These are phyloP conservation scores for Ophiostoma australiae DNA, from an alignment of 2,329 filamentous ascomycete species.

Conservation along the genomic window DNA sequence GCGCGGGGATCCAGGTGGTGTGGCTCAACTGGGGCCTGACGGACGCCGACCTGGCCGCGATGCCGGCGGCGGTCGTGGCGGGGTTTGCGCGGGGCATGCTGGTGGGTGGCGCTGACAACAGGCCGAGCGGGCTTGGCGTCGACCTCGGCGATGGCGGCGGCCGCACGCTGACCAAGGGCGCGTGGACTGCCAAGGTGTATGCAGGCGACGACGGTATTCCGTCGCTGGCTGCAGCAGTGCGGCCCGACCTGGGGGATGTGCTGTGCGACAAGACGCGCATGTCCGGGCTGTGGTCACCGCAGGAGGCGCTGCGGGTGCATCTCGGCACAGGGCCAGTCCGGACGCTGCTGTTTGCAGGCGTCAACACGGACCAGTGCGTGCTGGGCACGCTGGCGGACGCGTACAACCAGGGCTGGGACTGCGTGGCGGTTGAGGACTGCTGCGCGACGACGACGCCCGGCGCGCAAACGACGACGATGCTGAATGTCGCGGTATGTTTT, in stretches of 20 bases:
- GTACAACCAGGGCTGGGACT: constrained; percentile 52
- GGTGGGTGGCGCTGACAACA: not conserved
- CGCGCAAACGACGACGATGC: constrained; percentile 36
- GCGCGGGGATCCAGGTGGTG: constrained; percentile 41
- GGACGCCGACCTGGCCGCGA: constrained; percentile 44
- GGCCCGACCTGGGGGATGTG: constrained; percentile 37
- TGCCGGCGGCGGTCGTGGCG: constrained; percentile 47
- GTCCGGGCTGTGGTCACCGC: constrained; percentile 50
- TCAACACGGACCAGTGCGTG: constrained; percentile 60
- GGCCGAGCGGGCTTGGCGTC: constrained; percentile 39
- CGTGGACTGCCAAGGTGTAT: constrained; percentile 54
- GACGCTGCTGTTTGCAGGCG: constrained; percentile 53
- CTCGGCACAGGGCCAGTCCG: constrained; percentile 32
- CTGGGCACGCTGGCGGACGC: constrained; percentile 52
- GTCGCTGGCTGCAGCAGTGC: constrained; percentile 40
- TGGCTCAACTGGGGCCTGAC: constrained; percentile 55
- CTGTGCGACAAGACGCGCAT: constrained; percentile 55
- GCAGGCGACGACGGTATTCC: constrained; percentile 23
- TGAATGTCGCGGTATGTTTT: constrained; percentile 37
- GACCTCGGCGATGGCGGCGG: constrained; percentile 44
- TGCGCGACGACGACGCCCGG: constrained; percentile 46
- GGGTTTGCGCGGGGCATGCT: constrained; percentile 44
- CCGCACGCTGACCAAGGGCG: constrained; percentile 46
- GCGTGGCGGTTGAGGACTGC: constrained; percentile 51
- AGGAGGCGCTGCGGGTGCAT: constrained; percentile 41